Evolutionary conservation across 2,329 filamentous ascomycete genomes (phyloP), one percentile per base, ranked within the genome.

Genomic region (Arthrobotrys entomopaga): DNA sequence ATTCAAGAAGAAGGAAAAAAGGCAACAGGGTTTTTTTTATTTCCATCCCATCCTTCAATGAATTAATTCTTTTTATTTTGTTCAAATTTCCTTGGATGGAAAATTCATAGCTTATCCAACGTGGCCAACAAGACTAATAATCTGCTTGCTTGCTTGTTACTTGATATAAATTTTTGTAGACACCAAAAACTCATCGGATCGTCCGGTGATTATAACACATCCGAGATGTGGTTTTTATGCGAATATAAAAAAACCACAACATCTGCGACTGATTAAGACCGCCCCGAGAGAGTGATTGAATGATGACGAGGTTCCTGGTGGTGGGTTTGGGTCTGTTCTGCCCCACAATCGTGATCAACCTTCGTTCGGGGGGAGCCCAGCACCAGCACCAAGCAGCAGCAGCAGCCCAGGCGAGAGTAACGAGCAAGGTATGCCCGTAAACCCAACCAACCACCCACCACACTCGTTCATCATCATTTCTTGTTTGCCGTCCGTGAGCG

Each of bases 61-160:
- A 46, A 63, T 26, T 42, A 20, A 19, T 52, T 49, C 5, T 16
- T 49, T n/a, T 15, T 42, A 56, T 56, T 16, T 15, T n/a, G 22
- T 7, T 53, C 64, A 66, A 57, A 50, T 50, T 69, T 61, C 58
- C 56, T 56, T 48, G 48, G 64, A 67, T 40, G 34, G 42, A 46
- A 46, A 46, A 13, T 46, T 46, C 6, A 19, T 46, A 6, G 42
- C 13, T 46, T 7, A 34, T 8, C 10, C 29, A 10, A 10, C 10
- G 6, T 34, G 10, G 1, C 29, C 10, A 34, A 7, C 6, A 34
- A 34, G 7, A 34, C 29, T 65, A 40, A n/a, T n/a, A n/a, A n/a
- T n/a, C n/a, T n/a, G 24, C 24, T 1, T n/a, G 52, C 52, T 29
- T 16, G 52, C 48, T 13, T 15, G 7, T 40, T 15, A 20, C n/a